Base-by-base conservation (phyloP, 768 basidiomycete genomes). In the Russula foetens region DNA sequence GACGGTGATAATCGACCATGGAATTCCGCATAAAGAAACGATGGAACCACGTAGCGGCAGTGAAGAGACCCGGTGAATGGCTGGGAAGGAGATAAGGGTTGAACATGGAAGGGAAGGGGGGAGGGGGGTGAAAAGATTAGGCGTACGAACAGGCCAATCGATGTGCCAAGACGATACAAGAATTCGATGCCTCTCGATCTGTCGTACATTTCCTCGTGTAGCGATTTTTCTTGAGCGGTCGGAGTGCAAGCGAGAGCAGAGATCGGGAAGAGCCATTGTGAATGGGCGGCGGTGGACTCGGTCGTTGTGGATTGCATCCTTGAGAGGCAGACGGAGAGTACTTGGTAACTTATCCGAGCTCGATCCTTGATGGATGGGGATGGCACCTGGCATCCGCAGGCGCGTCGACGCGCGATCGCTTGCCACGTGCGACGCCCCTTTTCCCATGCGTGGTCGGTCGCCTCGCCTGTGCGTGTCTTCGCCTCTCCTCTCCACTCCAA, bases 41-140 rank as follows among this genome's bases (percentile, higher is more conserved):
- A 71, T 93, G 92, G 66, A 92, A 91, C 88, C 91, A 93, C 7
- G 87, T 89, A 26, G 90, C 90, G 26, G 92, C 90, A 26, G 92
- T 90, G 67, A 87, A 87, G 76, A 92, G 82, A 15, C 90, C 89
- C 17, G 89, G 85, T 23, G 85, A 84, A 28, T 88, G 87, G 51
- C 91, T 93, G n/a, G 35, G 64, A n/a, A 35, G 35, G 62, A n/a
- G 45, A 62, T 55, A 56, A 58, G 39, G 47, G 57, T 62, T 51
- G 56, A 43, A 15, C 24, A 54, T 12, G 2, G 33, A 67, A 45
- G 60, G 35, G 57, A 62, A 68, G 59, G 54, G 43, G 21, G 59
- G 54, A 33, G 21, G 12, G 17, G 21, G 35, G 2, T 35, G 35
- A 11, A 35, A 17, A 8, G 26, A 14, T 45, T 56, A 61, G 39